Percentiles rank a stretch among this genome's conserved stretches.
Conservation (phyloP, 192 early-diverging fungal genomes). For the Dispira simplex region DNA sequence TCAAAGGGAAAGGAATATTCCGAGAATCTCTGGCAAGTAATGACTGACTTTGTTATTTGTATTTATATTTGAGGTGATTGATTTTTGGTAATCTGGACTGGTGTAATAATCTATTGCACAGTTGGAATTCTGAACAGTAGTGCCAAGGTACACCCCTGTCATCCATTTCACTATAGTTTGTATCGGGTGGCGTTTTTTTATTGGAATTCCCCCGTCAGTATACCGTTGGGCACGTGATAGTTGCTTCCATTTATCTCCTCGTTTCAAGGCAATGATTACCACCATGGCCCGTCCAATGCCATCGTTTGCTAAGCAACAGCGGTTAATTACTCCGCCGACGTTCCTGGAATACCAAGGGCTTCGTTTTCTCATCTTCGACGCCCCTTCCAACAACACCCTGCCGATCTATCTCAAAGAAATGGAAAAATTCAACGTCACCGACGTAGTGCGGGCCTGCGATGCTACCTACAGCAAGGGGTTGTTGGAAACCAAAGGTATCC, state of each 20-base stretch:
- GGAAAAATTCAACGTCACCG: constrained; percentile 56
- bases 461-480: constrained; percentile 61
- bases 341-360: constrained; percentile 17
- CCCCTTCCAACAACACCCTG: constrained; percentile 73
- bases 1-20: no score
- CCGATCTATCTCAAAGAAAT: constrained; percentile 62
- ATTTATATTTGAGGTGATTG: no score
- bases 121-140: background rate
- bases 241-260: no score
- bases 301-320: background rate
- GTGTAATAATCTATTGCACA: no score
- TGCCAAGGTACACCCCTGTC: background rate
- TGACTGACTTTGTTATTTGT: no score
- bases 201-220: background rate
- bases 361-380: constrained; percentile 85
- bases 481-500: constrained; percentile 42
- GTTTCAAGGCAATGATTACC: background rate
- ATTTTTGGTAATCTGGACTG: no score
- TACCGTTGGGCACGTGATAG: background rate
- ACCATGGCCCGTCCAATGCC: constrained; percentile 1
- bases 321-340: constrained; percentile 3
- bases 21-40: no score
- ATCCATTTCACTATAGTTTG: background rate
- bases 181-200: background rate
- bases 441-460: constrained; percentile 85